phyloP scores from a whole-genome alignment of 352 stramenopile genomes.

The Elongisporangium undulatum region DNA sequence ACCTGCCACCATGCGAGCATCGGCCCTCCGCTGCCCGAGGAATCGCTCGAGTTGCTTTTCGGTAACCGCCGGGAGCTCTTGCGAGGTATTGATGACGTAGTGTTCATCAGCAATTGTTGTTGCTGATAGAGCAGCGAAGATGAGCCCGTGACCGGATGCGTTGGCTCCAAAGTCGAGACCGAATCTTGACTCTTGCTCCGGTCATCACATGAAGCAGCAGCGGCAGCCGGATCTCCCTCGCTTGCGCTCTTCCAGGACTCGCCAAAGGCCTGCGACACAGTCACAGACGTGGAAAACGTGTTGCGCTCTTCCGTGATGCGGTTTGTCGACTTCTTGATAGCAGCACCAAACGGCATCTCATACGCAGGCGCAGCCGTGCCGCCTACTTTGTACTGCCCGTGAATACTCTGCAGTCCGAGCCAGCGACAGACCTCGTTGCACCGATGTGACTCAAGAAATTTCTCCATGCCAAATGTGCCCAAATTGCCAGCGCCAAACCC shows the following conservation, averaged over 20 bases:
- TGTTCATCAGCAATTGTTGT: slow-evolving; percentile 12
- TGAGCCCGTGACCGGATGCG: slow-evolving; percentile 12
- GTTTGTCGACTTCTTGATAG: slow-evolving; percentile 83
- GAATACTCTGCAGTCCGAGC: slow-evolving; percentile 71
- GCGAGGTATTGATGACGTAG: slow-evolving; percentile 1
- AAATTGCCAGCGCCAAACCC: slow-evolving; percentile 84
- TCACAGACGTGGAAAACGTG: slow-evolving; percentile 76
- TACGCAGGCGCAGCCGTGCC: slow-evolving; percentile 78
- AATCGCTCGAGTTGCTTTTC: slow-evolving; percentile 6
- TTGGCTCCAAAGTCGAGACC: background rate
- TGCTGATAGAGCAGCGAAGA: slow-evolving; percentile 22
- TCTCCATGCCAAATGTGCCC: slow-evolving; percentile 83
- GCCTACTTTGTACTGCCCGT: slow-evolving; percentile 71
- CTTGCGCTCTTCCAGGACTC: slow-evolving; percentile 14
- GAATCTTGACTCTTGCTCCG: background rate
- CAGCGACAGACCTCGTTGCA: slow-evolving; percentile 87
- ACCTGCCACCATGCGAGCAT: slow-evolving; percentile 14
- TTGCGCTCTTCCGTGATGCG: slow-evolving; percentile 79
- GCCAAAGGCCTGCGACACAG: slow-evolving; percentile 71
- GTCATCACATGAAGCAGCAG: background rate
- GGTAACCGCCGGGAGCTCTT: slow-evolving; percentile 4
- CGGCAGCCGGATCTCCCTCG: background rate
- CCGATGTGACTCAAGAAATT: slow-evolving; percentile 80
- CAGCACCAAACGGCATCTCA: slow-evolving; percentile 67
- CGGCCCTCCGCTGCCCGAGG: slow-evolving; percentile 1